These are phyloP conservation scores for Fusarium siculi DNA, from an alignment of 2,329 filamentous ascomycete species.

Conservation along the genomic window DNA sequence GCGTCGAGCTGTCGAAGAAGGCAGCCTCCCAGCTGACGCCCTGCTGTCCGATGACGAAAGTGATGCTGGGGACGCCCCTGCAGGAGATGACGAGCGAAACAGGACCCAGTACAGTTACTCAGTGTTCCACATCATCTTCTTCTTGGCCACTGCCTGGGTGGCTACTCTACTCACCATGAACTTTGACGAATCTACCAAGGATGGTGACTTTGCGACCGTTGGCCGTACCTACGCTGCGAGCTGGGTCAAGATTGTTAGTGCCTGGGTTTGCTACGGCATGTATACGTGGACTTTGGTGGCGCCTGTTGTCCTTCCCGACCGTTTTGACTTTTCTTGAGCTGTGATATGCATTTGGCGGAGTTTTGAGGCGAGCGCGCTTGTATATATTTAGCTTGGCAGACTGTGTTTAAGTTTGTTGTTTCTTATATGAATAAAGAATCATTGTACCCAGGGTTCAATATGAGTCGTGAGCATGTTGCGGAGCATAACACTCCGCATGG, in stretches of 20 bases:
- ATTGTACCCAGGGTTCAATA: neutral
- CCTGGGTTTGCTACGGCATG: slow-evolving; percentile 95
- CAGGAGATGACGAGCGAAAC: slow-evolving; percentile 87
- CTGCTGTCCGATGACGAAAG: slow-evolving; percentile 79
- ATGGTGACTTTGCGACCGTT: slow-evolving; percentile 86
- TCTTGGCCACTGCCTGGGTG: slow-evolving; percentile 95
- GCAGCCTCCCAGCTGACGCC: slow-evolving; percentile 90
- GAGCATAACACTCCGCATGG: neutral
- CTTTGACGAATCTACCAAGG: slow-evolving; percentile 71
- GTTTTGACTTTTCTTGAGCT: slow-evolving; percentile 72
- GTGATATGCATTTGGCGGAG: slow-evolving; percentile 23
- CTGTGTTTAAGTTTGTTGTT: slow-evolving; percentile 3
- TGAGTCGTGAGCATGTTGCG: neutral
- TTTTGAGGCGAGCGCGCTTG: slow-evolving; percentile 30
- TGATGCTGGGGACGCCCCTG: slow-evolving; percentile 69
- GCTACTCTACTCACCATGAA: slow-evolving; percentile 86
- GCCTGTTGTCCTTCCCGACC: slow-evolving; percentile 84
- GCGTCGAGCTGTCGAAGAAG: slow-evolving; percentile 90
- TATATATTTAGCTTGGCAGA: slow-evolving; percentile 16
- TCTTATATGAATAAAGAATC: slow-evolving; percentile 11
- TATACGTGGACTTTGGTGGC: slow-evolving; percentile 94
- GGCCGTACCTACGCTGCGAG: slow-evolving; percentile 96
- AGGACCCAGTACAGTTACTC: slow-evolving; percentile 96
- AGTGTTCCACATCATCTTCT: slow-evolving; percentile 97
- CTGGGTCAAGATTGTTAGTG: slow-evolving; percentile 98